Percentiles rank a stretch among this genome's conserved stretches.
phyloP scores from a whole-genome alignment of 2,329 filamentous ascomycete genomes.

The Aspergillus ochraceus region DNA sequence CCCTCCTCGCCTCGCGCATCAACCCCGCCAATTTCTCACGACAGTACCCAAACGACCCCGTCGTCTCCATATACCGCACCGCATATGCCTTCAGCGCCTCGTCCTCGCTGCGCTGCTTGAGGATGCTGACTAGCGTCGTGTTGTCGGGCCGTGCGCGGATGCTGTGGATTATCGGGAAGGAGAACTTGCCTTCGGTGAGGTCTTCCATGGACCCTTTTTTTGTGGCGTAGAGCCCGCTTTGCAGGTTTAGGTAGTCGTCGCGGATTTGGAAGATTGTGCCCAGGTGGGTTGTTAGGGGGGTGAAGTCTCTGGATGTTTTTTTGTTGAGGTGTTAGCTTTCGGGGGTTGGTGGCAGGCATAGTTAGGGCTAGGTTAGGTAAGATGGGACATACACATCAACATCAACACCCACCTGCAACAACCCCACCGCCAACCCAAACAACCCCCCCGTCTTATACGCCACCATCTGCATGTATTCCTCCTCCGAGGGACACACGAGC shows the following conservation, averaged over 20 bases:
- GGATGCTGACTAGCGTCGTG: conserved; percentile 78
- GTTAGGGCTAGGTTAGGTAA: no score
- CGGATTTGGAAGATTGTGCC: conserved; percentile 42
- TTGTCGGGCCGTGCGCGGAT: conserved; percentile 61
- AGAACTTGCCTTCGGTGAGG: conserved; percentile 92
- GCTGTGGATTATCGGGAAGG: conserved; percentile 87
- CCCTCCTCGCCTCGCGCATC: no score
- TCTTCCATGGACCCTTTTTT: conserved; percentile 94
- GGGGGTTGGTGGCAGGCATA: no score
- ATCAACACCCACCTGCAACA: conserved; percentile 32
- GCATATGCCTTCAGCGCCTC: conserved; percentile 85
- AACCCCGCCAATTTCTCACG: not conserved
- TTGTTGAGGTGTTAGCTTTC: not conserved
- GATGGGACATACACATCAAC: no score
- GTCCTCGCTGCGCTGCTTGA: conserved; percentile 80
- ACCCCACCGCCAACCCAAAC: conserved; percentile 38
- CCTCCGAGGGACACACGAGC: conserved; percentile 37
- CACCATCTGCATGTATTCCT: conserved; percentile 46
- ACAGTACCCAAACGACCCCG: conserved; percentile 77
- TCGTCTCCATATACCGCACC: conserved; percentile 79
- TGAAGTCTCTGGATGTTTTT: conserved; percentile 24
- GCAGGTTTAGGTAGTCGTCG: conserved; percentile 82
- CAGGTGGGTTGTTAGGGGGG: no score
- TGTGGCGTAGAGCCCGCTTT: conserved; percentile 61
- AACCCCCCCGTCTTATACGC: conserved; percentile 44